Percentiles rank a stretch among this genome's conserved stretches.
Conservation (phyloP, 495 filamentous ascomycete genomes). For the Trichoderma erinaceum region DNA sequence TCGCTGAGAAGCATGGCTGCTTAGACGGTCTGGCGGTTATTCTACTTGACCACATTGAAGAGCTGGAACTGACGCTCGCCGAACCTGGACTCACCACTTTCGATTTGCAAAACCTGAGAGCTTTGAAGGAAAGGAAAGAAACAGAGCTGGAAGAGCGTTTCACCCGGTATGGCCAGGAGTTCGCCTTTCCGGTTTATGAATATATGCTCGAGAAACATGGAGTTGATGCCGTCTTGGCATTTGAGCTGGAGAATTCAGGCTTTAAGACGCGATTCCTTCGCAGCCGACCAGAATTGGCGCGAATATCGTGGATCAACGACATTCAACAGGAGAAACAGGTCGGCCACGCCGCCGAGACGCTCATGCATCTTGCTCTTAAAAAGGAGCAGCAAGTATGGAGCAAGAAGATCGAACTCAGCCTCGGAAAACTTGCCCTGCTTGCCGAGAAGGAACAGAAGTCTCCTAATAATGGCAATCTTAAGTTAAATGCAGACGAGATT, state of each 20-base stretch:
- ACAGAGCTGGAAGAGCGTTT: constrained; percentile 54
- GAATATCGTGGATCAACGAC: constrained; percentile 93
- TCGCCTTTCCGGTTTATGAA: constrained; percentile 75
- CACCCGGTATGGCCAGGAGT: constrained; percentile 63
- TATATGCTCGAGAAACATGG: constrained; percentile 60
- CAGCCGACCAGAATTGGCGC: constrained; percentile 58
- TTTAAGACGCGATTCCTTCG: constrained; percentile 72
- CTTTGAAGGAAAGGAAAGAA: constrained; percentile 31
- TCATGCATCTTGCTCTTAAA: constrained; percentile 57
- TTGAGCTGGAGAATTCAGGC: constrained; percentile 52
- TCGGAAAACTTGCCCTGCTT: constrained; percentile 74
- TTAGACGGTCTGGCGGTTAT: constrained; percentile 63
- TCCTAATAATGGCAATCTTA: constrained; percentile 29
- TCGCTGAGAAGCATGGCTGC: constrained; percentile 70
- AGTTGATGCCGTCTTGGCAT: constrained; percentile 61
- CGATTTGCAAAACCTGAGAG: constrained; percentile 24
- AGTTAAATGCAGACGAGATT: constrained; percentile 23
- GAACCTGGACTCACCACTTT: constrained; percentile 21
- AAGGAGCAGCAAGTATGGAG: constrained; percentile 75
- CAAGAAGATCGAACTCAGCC: constrained; percentile 83
- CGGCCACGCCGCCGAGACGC: constrained; percentile 56
- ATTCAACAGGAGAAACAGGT: constrained; percentile 67
- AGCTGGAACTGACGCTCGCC: constrained; percentile 25
- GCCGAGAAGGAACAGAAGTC: constrained; percentile 44
- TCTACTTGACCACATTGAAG: constrained; percentile 35